Conservation (phyloP, 768 basidiomycete species). For the Nidularia pulvinata region DNA sequence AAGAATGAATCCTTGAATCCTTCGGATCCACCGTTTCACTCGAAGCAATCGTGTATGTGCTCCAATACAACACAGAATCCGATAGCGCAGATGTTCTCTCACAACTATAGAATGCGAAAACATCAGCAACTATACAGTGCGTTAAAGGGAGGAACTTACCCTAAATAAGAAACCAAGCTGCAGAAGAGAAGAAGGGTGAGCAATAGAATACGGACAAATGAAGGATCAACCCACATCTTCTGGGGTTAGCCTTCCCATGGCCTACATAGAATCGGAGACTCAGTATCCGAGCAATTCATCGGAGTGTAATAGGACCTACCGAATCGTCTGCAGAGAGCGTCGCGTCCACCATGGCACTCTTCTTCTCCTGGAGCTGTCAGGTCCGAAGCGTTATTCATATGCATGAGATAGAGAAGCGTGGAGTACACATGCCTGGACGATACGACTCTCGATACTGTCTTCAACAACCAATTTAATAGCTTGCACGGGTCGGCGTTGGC, state of each 20-base stretch:
- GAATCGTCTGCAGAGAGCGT: conserved; percentile 83
- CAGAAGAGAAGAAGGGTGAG: background rate
- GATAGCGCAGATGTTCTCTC: no score
- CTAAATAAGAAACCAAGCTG: conserved; percentile 62
- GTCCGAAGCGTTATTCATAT: no score
- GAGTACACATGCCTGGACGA: conserved; percentile 64
- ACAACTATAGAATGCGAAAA: no score
- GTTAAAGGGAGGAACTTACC: conserved; percentile 33
- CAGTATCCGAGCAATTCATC: background rate
- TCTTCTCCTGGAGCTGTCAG: conserved; percentile 99
- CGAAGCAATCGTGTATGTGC: no score
- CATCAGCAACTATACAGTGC: no score
- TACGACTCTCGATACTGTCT: conserved; percentile 95
- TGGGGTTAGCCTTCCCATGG: conserved; percentile 93
- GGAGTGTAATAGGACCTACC: conserved; percentile 33
- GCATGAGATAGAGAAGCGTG: no score
- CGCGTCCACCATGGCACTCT: conserved; percentile 92
- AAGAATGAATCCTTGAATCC: no score
- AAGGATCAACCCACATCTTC: conserved; percentile 55
- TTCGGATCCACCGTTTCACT: no score
- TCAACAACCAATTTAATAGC: conserved; percentile 95
- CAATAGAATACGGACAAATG: conserved; percentile 4
- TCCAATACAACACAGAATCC: no score
- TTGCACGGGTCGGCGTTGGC: conserved; percentile 92
- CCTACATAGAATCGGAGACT: conserved; percentile 37